phyloP scores from a whole-genome alignment of 2,329 filamentous ascomycete species.

The Fusarium devonianum region DNA sequence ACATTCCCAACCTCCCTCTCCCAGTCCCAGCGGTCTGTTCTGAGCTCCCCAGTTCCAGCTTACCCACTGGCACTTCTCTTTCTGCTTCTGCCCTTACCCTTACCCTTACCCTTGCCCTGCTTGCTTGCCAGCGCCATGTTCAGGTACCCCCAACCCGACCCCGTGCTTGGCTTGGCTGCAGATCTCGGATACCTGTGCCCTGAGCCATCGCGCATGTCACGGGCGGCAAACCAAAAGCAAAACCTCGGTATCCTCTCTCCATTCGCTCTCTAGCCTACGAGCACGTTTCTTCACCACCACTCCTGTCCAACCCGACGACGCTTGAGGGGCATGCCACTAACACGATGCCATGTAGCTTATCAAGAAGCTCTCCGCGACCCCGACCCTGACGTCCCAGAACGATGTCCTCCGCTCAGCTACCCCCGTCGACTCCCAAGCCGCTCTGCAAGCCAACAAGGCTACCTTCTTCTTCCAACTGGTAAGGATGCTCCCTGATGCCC shows the following conservation, averaged over 20 bases:
- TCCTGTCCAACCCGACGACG: slow-evolving; percentile 24
- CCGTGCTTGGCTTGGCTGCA: slow-evolving; percentile 18
- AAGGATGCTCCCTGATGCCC: slow-evolving; percentile 46
- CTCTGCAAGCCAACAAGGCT: slow-evolving; percentile 94
- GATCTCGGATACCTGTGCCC: slow-evolving; percentile 21
- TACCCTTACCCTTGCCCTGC: slow-evolving; percentile 10
- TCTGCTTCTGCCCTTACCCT: slow-evolving; percentile 4
- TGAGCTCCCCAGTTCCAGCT: slow-evolving; percentile 9
- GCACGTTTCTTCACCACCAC: slow-evolving; percentile 33
- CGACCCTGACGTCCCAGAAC: slow-evolving; percentile 79
- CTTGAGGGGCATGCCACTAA: slow-evolving; percentile 32
- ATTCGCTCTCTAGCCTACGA: slow-evolving; percentile 25
- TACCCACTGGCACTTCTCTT: slow-evolving; percentile 9
- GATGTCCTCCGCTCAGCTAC: slow-evolving; percentile 59
- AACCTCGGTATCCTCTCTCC: slow-evolving; percentile 27
- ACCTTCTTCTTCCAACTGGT: slow-evolving; percentile 99
- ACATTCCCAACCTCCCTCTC: slow-evolving; percentile 11
- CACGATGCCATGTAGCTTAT: slow-evolving; percentile 74
- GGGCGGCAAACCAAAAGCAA: slow-evolving; percentile 32
- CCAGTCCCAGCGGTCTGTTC: slow-evolving; percentile 9
- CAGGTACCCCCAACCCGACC: slow-evolving; percentile 9
- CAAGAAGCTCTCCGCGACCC: slow-evolving; percentile 95
- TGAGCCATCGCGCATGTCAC: slow-evolving; percentile 22
- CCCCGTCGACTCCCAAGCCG: slow-evolving; percentile 78
- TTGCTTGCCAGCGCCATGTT: slow-evolving; percentile 14